Conservation (phyloP, 805 yeast species). For the Brettanomyces naardenensis region DNA sequence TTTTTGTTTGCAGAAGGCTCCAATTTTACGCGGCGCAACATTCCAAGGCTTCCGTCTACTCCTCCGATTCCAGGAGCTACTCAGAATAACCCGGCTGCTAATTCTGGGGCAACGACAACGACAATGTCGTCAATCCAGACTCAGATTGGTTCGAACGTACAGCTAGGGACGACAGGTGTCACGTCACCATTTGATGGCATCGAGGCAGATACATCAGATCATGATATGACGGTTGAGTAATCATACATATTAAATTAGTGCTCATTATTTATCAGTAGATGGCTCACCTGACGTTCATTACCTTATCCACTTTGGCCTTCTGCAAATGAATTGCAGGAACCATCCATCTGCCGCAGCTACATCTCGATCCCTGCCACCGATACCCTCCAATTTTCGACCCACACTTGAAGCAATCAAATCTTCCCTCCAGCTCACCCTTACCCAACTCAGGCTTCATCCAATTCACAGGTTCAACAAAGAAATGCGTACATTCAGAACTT, state of each 20-base stretch:
- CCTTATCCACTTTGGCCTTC: slow-evolving; percentile 69
- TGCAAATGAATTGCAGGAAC: slow-evolving; percentile 83
- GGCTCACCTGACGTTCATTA: neutral
- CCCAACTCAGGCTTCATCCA: slow-evolving; percentile 88
- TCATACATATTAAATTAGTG: neutral
- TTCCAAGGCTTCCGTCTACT: neutral
- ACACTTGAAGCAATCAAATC: slow-evolving; percentile 80
- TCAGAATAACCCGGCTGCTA: slow-evolving; percentile 5
- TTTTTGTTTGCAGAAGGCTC: neutral
- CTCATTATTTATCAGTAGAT: neutral
- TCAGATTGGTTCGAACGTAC: neutral
- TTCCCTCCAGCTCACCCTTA: slow-evolving; percentile 77
- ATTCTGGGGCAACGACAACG: slow-evolving; percentile 4
- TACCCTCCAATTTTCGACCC: slow-evolving; percentile 81
- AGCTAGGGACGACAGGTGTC: slow-evolving; percentile 11
- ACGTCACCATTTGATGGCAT: slow-evolving; percentile 9
- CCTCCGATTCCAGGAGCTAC: neutral
- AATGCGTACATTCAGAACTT: slow-evolving; percentile 66
- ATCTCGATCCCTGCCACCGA: slow-evolving; percentile 89
- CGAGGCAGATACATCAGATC: slow-evolving; percentile 16
- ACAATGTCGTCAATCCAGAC: slow-evolving; percentile 1
- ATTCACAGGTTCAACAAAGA: slow-evolving; percentile 75
- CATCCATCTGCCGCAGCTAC: slow-evolving; percentile 95
- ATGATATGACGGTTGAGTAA: slow-evolving; percentile 25
- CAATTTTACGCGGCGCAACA: slow-evolving; percentile 1